Evolutionary conservation across 768 basidiomycete genomes (phyloP).

Genomic region (Brasilioporus rufonigricans): DNA sequence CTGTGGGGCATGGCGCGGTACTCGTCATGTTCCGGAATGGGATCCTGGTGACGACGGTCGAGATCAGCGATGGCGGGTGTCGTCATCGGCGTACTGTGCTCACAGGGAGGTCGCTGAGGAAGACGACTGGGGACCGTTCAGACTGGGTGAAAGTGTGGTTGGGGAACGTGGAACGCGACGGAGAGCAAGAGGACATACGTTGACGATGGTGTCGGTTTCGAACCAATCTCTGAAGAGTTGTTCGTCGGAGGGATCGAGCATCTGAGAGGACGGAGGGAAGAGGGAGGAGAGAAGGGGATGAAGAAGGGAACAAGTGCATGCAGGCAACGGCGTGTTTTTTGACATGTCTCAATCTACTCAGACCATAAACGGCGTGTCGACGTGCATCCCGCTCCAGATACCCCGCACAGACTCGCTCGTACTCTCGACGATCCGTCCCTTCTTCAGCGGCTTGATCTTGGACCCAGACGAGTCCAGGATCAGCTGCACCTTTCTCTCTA

Average conservation of each 20-base stretch:
- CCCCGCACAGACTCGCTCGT: constrained; percentile 79
- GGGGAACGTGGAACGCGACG: not conserved
- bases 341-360: constrained; percentile 27
- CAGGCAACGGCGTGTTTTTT: constrained; percentile 34
- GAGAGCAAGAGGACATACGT: constrained; percentile 16
- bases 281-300: not conserved
- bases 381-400: constrained; percentile 88
- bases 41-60: constrained; percentile 24
- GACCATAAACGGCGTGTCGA: constrained; percentile 62
- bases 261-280: not conserved
- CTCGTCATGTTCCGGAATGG: constrained; percentile 28
- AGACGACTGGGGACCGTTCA: constrained; percentile 1
- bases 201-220: constrained; percentile 25
- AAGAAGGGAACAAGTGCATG: constrained; percentile 15
- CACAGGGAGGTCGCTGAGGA: constrained; percentile 28
- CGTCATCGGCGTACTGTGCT: constrained; percentile 20
- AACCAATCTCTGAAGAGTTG: constrained; percentile 14
- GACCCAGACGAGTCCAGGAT: constrained; percentile 85
- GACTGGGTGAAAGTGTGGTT: not conserved
- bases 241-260: constrained; percentile 5
- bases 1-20: constrained; percentile 29
- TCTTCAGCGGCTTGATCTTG: constrained; percentile 79
- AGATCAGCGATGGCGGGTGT: constrained; percentile 20
- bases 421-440: constrained; percentile 64
- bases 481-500: constrained; percentile 77